Percentiles rank a stretch among this genome's conserved stretches.
phyloP scores from a whole-genome alignment of 2,329 filamentous ascomycete species.

The Diaporthe sp. region DNA sequence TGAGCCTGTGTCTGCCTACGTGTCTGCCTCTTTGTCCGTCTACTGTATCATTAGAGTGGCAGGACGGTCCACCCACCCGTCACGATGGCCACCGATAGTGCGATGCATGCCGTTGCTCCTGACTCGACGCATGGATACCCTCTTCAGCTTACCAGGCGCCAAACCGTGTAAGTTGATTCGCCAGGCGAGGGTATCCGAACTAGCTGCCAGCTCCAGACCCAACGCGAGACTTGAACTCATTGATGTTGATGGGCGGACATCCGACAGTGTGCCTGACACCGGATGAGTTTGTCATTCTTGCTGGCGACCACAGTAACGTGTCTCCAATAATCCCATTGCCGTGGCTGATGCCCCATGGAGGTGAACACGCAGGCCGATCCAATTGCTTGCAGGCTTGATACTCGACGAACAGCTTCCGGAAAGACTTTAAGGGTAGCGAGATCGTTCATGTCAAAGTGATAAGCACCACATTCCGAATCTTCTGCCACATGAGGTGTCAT shows the following conservation, averaged over 20 bases:
- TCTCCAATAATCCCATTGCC: not conserved
- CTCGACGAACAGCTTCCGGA: not conserved
- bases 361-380: not conserved
- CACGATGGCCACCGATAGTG: constrained; percentile 15
- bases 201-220: not conserved
- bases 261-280: not conserved
- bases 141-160: not conserved
- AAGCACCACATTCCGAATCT: not conserved
- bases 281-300: not conserved
- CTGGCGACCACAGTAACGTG: not conserved
- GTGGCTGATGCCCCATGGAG: not conserved
- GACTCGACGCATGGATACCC: constrained; percentile 17
- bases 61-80: constrained; percentile 4
- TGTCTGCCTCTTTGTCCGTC: not conserved
- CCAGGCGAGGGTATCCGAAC: not conserved
- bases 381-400: too few species aligned
- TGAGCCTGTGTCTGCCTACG: not conserved
- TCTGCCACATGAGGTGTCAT: not conserved
- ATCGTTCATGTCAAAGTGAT: not conserved
- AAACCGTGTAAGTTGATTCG: constrained; percentile 38
- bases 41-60: not conserved
- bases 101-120: not conserved
- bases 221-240: not conserved
- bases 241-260: constrained; percentile 1
- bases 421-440: too few species aligned